phyloP scores from a whole-genome alignment of 2,329 filamentous ascomycete species.

The Sarocladium kiliense region DNA sequence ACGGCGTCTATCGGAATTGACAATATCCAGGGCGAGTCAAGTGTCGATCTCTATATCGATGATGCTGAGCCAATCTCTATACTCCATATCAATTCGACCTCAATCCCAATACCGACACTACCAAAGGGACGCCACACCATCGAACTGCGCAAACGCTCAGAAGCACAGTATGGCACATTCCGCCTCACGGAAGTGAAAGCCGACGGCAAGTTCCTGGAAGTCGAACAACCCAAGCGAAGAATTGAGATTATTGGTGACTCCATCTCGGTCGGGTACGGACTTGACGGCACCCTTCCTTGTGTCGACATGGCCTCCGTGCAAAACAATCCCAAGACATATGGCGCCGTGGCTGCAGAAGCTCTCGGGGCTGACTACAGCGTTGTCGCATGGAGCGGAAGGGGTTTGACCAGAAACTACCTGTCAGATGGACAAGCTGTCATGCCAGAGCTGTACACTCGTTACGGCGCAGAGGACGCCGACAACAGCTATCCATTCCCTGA shows the following conservation, averaged over 20 bases:
- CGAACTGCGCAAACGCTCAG: constrained; percentile 32
- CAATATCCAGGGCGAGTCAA: constrained; percentile 25
- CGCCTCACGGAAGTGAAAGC: constrained; percentile 13
- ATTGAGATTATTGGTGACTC: constrained; percentile 41
- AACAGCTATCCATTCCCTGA: constrained; percentile 31
- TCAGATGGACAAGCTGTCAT: constrained; percentile 28
- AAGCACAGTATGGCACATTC: constrained; percentile 25
- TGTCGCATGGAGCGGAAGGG: constrained; percentile 39
- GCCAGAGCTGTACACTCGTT: constrained; percentile 35
- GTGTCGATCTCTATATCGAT: constrained; percentile 29
- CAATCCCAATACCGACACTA: constrained; percentile 25
- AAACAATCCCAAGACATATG: constrained; percentile 35
- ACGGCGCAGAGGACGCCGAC: constrained; percentile 33
- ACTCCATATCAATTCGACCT: constrained; percentile 21
- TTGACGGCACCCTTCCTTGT: constrained; percentile 34
- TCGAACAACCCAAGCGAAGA: constrained; percentile 22
- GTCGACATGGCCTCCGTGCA: constrained; percentile 31
- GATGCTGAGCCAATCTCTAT: constrained; percentile 22
- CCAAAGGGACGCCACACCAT: constrained; percentile 28
- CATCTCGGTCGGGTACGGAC: constrained; percentile 38
- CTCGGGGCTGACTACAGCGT: constrained; percentile 36
- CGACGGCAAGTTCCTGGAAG: constrained; percentile 22
- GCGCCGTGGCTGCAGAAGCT: constrained; percentile 34
- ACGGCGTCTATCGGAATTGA: constrained; percentile 29
- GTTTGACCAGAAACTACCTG: constrained; percentile 33